Evolutionary conservation across 805 yeast genomes (phyloP), one percentile per base, ranked within the genome.

Genomic region (Starmerella sirachaensis): DNA sequence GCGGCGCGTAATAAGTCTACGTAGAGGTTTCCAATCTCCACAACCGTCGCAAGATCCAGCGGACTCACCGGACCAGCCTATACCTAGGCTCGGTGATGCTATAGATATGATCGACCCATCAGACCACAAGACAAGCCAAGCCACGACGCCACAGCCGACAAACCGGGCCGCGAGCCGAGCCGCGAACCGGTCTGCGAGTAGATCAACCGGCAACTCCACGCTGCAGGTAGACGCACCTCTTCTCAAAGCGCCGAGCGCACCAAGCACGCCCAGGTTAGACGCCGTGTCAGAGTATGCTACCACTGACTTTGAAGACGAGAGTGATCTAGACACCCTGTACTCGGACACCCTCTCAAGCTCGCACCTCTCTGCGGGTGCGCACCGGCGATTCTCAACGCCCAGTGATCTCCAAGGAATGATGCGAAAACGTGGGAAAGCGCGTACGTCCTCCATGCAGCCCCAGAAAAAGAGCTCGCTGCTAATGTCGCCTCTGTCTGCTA

Each of bases 371-470:
- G 27, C 8, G 17, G 16, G 14, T 31, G 25, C 29, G 6, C 40
- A 25, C 17, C 41, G 46, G 13, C 37, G 46, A 19, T 38, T 36
- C 25, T 41, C 48, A 14, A 35, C 41, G 10, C 48, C 46, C 5
- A 40, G 34, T 22, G 21, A 29, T 10, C 12, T 25, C 27, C 29
- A 34, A 9, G 16, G 31, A 5, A 14, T n/a, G 12, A 20, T n/a
- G 18, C 20, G 31, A 5, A 10, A 22, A 14, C 32, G 33, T 8
- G 20, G n/a, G 4, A 47, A 46, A 19, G 17, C 35, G 13, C 50
- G 53, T 13, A 41, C 51, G 3, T 40, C 45, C 5, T 43, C 49
- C 6, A 33, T 49, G 29, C 53, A 42, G 34, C 49, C 48, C 12
- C 10, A 22, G n/a, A 26, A 13, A 6, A 31, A 19, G 14, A 16